Base-by-base conservation (phyloP, 495 filamentous ascomycete species). In the Penicillium silybi region DNA sequence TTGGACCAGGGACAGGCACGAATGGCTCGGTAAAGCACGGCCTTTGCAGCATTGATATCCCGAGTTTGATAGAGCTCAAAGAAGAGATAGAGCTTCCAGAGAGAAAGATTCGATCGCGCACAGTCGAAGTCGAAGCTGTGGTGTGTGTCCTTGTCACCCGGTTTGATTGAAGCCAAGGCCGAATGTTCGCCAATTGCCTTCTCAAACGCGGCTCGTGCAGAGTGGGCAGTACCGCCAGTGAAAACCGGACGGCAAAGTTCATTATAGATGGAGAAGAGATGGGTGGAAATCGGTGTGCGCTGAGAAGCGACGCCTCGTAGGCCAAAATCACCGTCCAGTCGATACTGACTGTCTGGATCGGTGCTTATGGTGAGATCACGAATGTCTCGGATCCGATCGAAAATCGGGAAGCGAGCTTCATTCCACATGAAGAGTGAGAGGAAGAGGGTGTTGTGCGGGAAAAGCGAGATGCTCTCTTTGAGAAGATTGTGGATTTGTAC, bases 371-470 rank as follows among this genome's bases (percentile, higher is more conserved):
- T 32, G 17, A 53, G 38, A 25, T 25, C 16, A 6, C 41, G 10
- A 8, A 85, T 71, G 6, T 74, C 73, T 18, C 88, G 80, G 37
- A 93, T 77, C 29, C 85, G 85, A 56, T 92, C 86, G 50, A 87
- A 78, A 51, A 96, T 79, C 29, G 79, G 81, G 17, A 87, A 74
- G 5, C 82, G 76, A 13, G 81, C 68, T 58, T 89, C 82, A 58
- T 86, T 83, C 84, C 84, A 90, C 9, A 79, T 74, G 63, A 85
- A 85, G 13, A 92, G 72, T 15, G 79, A 71, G 44, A 92, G 78
- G 54, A 96, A 86, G 32, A 90, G 78, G 1, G 85, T 89, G 72
- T 96, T 96, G 25, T 78, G 71, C 0, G 90, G 90, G 66, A 87
- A 95, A 10, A 72, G 57, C 4, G 52, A 46, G 26, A 93, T 67